Conservation (phyloP, 2,329 filamentous ascomycete species). For the Sporothrix mexicana region DNA sequence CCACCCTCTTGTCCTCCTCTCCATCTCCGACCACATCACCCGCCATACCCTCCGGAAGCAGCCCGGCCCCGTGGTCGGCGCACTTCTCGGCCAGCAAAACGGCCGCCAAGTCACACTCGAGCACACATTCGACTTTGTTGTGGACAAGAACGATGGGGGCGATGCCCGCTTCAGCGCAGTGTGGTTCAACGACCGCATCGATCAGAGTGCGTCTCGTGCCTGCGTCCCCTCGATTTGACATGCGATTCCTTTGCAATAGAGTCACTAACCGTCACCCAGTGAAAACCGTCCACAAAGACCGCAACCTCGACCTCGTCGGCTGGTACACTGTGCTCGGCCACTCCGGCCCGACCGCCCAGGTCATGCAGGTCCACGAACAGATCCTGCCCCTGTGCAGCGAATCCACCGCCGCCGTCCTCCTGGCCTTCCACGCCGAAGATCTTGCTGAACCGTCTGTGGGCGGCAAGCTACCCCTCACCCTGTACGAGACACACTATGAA, state of each 20-base stretch:
- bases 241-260: not conserved
- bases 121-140: slow-evolving; percentile 85
- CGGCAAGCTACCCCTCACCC: slow-evolving; percentile 83
- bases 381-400: slow-evolving; percentile 79
- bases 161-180: slow-evolving; percentile 66
- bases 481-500: slow-evolving; percentile 86
- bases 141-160: slow-evolving; percentile 56
- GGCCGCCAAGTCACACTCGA: slow-evolving; percentile 90
- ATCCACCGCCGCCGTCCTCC: slow-evolving; percentile 80
- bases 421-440: slow-evolving; percentile 80
- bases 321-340: slow-evolving; percentile 84
- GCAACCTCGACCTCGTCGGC: slow-evolving; percentile 83
- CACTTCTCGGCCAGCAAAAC: slow-evolving; percentile 88
- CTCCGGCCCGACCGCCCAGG: slow-evolving; percentile 71
- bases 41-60: slow-evolving; percentile 81
- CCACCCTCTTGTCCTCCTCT: slow-evolving; percentile 93
- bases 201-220: slow-evolving; percentile 71
- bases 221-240: not conserved
- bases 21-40: slow-evolving; percentile 95
- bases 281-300: slow-evolving; percentile 84
- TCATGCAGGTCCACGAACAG: slow-evolving; percentile 77
- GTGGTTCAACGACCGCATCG: slow-evolving; percentile 79
- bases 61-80: slow-evolving; percentile 78
- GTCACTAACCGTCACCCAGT: slow-evolving; percentile 56
- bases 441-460: slow-evolving; percentile 63